phyloP scores from a whole-genome alignment of 164 flowering plant genomes.

The Piper longum region DNA sequence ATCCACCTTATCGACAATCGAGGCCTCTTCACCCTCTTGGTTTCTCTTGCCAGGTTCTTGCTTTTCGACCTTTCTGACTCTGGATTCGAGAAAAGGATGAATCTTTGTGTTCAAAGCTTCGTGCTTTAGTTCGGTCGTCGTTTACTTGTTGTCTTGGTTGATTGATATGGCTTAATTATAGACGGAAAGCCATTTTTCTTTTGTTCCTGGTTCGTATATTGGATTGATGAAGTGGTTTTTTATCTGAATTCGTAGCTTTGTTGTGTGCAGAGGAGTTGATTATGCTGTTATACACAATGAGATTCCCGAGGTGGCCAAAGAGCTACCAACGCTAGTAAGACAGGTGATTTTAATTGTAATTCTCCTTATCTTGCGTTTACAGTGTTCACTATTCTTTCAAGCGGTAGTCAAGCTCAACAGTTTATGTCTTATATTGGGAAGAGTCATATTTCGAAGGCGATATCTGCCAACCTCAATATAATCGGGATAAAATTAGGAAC shows the following conservation, averaged over 20 bases:
- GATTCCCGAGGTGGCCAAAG: conserved; percentile 2
- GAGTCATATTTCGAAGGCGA: too few relatives aligned
- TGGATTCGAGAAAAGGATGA: too few relatives aligned
- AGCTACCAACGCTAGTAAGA: not conserved
- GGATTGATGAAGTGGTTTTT: not conserved
- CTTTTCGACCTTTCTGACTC: too few relatives aligned
- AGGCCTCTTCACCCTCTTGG: not conserved
- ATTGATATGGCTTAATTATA: too few relatives aligned
- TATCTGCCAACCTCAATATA: too few relatives aligned
- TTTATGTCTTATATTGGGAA: too few relatives aligned
- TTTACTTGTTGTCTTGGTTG: too few relatives aligned
- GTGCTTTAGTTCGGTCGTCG: too few relatives aligned
- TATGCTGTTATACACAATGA: conserved; percentile 2
- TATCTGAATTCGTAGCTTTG: not conserved
- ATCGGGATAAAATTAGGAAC: too few relatives aligned
- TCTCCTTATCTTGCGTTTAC: not conserved
- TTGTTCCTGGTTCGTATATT: not conserved
- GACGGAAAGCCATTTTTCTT: not conserved
- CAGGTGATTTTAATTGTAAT: not conserved
- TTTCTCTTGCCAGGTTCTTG: not conserved
- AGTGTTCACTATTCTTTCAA: too few relatives aligned
- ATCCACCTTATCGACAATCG: not conserved
- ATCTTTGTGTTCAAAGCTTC: too few relatives aligned
- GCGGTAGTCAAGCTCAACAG: too few relatives aligned
- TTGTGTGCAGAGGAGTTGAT: conserved; percentile 1